Evolutionary conservation across 306 rosid species (phyloP).

Genomic region (Vigna hirtella): DNA sequence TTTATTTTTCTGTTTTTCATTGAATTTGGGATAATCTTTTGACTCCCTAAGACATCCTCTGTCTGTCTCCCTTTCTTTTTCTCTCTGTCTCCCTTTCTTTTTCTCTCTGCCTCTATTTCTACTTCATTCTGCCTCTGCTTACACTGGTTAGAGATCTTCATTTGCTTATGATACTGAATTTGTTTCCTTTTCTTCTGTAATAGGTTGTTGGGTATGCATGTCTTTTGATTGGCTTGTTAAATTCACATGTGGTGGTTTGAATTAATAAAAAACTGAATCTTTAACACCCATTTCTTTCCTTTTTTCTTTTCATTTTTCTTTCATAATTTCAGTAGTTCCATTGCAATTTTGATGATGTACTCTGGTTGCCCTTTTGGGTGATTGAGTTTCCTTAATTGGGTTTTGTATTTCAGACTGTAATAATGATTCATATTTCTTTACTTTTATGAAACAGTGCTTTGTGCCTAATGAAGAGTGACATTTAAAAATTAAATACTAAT

Average conservation of each 20-base stretch:
- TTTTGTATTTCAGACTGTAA: constrained; percentile 1
- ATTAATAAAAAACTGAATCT: neutral
- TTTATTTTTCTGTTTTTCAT: neutral
- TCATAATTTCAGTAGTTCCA: neutral
- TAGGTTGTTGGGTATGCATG: neutral
- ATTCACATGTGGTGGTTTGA: neutral
- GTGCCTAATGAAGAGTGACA: neutral
- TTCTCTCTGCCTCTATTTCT: neutral
- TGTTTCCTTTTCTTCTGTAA: constrained; percentile 19
- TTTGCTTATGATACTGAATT: neutral
- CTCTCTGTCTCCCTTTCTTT: neutral
- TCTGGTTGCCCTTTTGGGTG: neutral
- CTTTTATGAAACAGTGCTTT: neutral
- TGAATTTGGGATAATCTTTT: neutral
- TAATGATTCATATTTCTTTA: neutral
- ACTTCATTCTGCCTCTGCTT: constrained; percentile 31
- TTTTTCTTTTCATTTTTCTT: neutral
- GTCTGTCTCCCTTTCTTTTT: neutral
- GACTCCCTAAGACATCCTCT: neutral
- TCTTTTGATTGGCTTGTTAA: neutral
- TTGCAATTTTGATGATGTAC: neutral
- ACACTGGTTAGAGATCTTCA: constrained; percentile 50
- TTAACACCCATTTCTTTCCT: neutral
- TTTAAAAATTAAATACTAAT: neutral
- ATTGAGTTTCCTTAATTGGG: neutral